Evolutionary conservation across 805 yeast genomes (phyloP).

Genomic region (Nematodospora valgi): DNA sequence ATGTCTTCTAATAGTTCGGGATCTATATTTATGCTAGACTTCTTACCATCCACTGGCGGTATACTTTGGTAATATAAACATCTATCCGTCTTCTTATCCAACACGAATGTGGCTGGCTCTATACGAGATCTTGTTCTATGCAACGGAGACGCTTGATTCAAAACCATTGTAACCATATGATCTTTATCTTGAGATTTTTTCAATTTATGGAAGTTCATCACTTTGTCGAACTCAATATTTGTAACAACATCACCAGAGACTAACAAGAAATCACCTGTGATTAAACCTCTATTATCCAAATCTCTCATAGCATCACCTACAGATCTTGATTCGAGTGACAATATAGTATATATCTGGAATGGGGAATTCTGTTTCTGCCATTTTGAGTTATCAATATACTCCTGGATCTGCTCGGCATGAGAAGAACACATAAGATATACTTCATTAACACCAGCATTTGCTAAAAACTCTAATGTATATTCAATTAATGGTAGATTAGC

Average conservation of each 20-base stretch:
- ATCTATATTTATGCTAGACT: conserved; percentile 56
- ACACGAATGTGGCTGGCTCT: conserved; percentile 80
- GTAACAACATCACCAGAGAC: conserved; percentile 96
- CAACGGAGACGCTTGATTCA: conserved; percentile 76
- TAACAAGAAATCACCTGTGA: conserved; percentile 83
- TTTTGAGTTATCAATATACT: conserved; percentile 69
- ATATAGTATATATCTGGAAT: conserved; percentile 72
- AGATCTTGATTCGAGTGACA: conserved; percentile 82
- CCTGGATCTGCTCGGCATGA: conserved; percentile 85
- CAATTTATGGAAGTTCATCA: conserved; percentile 67
- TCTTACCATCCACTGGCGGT: conserved; percentile 46
- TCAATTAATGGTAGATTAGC: conserved; percentile 94
- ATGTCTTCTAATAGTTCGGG: conserved; percentile 78
- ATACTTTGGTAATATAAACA: conserved; percentile 84
- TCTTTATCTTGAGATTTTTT: conserved; percentile 77
- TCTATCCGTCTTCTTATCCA: conserved; percentile 69
- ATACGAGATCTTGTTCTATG: conserved; percentile 80
- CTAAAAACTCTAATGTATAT: conserved; percentile 90
- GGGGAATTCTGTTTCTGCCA: conserved; percentile 70
- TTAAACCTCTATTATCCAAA: conserved; percentile 83
- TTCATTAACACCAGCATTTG: conserved; percentile 85
- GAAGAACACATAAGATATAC: conserved; percentile 87
- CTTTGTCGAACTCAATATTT: conserved; percentile 75
- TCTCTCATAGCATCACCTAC: conserved; percentile 99
- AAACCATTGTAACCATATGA: conserved; percentile 91